Evolutionary conservation across 208 protist genomes (phyloP).

Genomic region (Trichomonas gallinae): DNA sequence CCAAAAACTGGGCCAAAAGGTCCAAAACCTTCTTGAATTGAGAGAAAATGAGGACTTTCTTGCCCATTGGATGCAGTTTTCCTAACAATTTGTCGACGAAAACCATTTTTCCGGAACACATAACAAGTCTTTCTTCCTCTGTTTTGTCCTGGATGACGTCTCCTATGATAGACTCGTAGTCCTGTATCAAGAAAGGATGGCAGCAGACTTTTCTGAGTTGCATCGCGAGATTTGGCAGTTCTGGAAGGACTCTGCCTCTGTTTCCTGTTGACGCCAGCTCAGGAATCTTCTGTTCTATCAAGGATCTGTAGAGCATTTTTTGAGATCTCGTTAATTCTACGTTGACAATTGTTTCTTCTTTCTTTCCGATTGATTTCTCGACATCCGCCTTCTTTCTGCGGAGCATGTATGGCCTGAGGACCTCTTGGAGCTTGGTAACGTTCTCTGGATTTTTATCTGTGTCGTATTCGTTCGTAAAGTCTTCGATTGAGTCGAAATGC

Average conservation of each 20-base stretch:
- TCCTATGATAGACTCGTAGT: slow-evolving; percentile 50
- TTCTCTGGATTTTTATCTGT: slow-evolving; percentile 38
- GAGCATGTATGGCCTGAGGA: slow-evolving; percentile 56
- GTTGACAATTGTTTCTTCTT: slow-evolving; percentile 38
- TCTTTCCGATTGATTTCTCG: slow-evolving; percentile 30
- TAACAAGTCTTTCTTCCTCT: not conserved
- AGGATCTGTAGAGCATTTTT: slow-evolving; percentile 10
- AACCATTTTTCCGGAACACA: slow-evolving; percentile 22
- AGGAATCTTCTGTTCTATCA: not conserved
- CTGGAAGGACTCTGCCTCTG: not conserved
- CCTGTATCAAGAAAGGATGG: slow-evolving; percentile 82
- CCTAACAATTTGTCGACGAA: slow-evolving; percentile 40
- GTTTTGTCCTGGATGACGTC: not conserved
- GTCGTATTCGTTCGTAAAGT: slow-evolving; percentile 38
- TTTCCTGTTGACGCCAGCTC: too few relatives aligned
- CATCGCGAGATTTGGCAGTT: slow-evolving; percentile 34
- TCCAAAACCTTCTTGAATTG: slow-evolving; percentile 62
- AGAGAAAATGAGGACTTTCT: slow-evolving; percentile 92
- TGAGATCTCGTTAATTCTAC: slow-evolving; percentile 32
- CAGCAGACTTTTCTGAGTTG: slow-evolving; percentile 62
- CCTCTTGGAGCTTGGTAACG: not conserved
- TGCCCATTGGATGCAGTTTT: slow-evolving; percentile 51
- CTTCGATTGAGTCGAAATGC: slow-evolving; percentile 45
- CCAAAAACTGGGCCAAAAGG: slow-evolving; percentile 40
- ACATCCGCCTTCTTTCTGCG: slow-evolving; percentile 19